Percentiles rank a stretch among this genome's conserved stretches.
These are phyloP conservation scores for Boletus speciosus DNA, from an alignment of 768 basidiomycete genomes.

Conservation along the genomic window DNA sequence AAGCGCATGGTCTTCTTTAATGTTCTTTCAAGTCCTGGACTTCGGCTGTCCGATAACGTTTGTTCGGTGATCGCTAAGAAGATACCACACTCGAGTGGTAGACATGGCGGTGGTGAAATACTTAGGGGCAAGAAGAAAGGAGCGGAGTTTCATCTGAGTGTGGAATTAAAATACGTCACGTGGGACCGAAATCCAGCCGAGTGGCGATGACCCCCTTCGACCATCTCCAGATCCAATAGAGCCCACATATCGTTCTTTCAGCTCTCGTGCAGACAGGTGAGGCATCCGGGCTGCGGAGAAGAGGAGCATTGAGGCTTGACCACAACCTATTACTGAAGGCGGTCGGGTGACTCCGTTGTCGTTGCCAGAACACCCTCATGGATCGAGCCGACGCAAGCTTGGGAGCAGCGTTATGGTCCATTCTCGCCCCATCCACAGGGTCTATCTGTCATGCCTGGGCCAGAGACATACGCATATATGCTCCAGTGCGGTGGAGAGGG, in stretches of 20 bases:
- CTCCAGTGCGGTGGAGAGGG: conserved; percentile 42
- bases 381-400: conserved; percentile 32
- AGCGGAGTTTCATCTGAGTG: no score
- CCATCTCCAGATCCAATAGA: no score
- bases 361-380: conserved; percentile 31
- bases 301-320: conserved; percentile 55
- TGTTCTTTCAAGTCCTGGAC: no score
- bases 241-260: conserved; percentile 53
- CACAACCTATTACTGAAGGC: conserved; percentile 30
- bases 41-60: no score
- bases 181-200: no score
- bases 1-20: no score
- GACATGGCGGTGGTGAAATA: no score
- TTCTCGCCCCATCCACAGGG: conserved; percentile 23
- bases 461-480: conserved; percentile 30
- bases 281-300: conserved; percentile 61
- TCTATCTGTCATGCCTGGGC: conserved; percentile 7
- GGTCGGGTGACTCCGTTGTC: conserved; percentile 18
- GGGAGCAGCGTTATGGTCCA: conserved; percentile 32
- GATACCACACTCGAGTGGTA: no score
- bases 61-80: no score
- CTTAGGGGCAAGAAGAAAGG: no score
- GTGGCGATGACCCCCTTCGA: no score
- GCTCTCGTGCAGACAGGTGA: conserved; percentile 73
- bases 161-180: no score